phyloP scores from a whole-genome alignment of 108 stramenopile species.

The Stephanodiscus triporus region DNA sequence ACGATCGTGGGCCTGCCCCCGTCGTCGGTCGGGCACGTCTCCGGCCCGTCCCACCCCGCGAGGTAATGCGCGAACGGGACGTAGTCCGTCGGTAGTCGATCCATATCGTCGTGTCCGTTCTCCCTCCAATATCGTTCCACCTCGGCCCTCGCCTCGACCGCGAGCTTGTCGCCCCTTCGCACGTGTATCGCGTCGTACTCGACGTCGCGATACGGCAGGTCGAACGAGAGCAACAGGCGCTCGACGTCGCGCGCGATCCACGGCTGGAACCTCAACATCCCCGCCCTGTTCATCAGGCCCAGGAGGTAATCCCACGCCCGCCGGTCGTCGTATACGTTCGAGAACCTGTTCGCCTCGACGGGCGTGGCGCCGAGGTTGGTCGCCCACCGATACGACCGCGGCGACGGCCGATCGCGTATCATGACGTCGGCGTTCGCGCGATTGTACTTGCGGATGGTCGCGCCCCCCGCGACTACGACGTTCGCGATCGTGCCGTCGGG shows the following conservation, averaged over 20 bases:
- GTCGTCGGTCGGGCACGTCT: constrained; percentile 12
- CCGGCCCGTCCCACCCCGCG: constrained; percentile 2
- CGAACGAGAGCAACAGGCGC: constrained; percentile 13
- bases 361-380: constrained; percentile 18
- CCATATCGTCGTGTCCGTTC: constrained; percentile 23
- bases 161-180: constrained; percentile 53
- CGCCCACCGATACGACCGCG: constrained; percentile 14
- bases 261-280: constrained; percentile 27
- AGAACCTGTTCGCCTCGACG: constrained; percentile 15
- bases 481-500: constrained; percentile 17
- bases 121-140: constrained; percentile 41
- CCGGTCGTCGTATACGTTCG: neutral
- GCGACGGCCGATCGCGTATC: neutral
- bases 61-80: constrained; percentile 37
- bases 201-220: constrained; percentile 10
- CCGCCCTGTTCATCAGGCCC: constrained; percentile 32
- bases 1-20: constrained; percentile 8
- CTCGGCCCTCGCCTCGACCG: constrained; percentile 15
- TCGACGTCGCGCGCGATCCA: constrained; percentile 38
- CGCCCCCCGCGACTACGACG: constrained; percentile 14
- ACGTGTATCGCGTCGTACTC: constrained; percentile 41
- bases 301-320: constrained; percentile 19
- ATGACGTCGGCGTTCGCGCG: neutral
- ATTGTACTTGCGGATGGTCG: constrained; percentile 12
- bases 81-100: constrained; percentile 35